These are phyloP conservation scores for Colletotrichum brevisporum DNA, from an alignment of 2,329 filamentous ascomycete species.

Conservation along the genomic window DNA sequence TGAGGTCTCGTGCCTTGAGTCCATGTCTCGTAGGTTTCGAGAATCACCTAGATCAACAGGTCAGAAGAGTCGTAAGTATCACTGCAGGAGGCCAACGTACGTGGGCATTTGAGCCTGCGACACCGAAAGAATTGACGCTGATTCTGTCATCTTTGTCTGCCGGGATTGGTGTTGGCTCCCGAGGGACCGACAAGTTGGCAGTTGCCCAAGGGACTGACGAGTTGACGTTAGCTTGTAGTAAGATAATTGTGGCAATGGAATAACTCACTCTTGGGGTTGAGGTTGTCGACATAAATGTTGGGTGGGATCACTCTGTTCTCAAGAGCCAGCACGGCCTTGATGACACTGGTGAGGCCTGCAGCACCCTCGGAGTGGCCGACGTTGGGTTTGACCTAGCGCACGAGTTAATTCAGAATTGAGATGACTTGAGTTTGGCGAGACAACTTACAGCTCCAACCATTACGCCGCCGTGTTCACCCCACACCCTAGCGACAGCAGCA, in stretches of 20 bases:
- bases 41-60: constrained; percentile 15
- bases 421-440: accelerated
- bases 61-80: neutral
- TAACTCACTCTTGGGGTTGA: constrained; percentile 36
- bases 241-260: neutral
- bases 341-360: constrained; percentile 48
- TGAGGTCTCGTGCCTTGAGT: constrained; percentile 27
- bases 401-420: neutral
- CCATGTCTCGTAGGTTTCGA: constrained; percentile 31
- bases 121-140: constrained; percentile 55
- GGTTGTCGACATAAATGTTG: constrained; percentile 40
- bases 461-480: constrained; percentile 43
- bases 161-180: constrained; percentile 46
- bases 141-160: constrained; percentile 44
- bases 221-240: neutral
- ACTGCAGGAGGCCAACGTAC: neutral
- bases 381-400: constrained; percentile 52
- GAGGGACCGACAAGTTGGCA: constrained; percentile 46
- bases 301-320: constrained; percentile 38
- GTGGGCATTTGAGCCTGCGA: constrained; percentile 46
- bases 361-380: constrained; percentile 55
- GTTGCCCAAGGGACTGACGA: constrained; percentile 36
- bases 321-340: constrained; percentile 50
- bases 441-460: constrained; percentile 48
- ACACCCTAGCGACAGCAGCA: constrained; percentile 47